Evolutionary conservation across 1,284 basidiomycete species (phyloP).

Genomic region (Leccinum huronense): DNA sequence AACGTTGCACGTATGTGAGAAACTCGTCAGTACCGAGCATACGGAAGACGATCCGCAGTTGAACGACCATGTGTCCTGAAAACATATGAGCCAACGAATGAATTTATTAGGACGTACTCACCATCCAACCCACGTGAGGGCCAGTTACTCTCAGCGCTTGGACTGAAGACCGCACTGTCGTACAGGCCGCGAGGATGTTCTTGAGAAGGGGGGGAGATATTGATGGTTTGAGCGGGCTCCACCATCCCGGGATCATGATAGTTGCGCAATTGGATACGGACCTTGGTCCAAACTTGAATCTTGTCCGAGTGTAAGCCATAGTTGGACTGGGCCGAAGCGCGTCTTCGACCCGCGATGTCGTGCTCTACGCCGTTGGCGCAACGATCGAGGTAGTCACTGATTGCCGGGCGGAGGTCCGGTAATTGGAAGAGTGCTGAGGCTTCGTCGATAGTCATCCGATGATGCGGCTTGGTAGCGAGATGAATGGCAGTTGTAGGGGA

Average conservation of each 20-base stretch:
- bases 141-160: neutral
- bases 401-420: neutral
- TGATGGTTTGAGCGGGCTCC: neutral
- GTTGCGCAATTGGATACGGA: neutral
- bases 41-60: neutral
- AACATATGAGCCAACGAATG: neutral
- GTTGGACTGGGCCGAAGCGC: neutral
- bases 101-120: neutral
- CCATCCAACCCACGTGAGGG: neutral
- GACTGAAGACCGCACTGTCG: constrained; percentile 1
- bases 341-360: neutral
- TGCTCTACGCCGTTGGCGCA: neutral
- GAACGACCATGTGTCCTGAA: neutral
- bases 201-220: neutral
- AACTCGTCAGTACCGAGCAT: neutral
- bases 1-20: neutral
- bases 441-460: neutral
- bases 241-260: neutral
- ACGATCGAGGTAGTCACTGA: neutral
- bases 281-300: constrained; percentile 2
- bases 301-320: neutral
- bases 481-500: neutral
- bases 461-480: neutral
- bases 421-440: neutral
- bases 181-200: neutral